phyloP scores from a whole-genome alignment of 2,329 filamentous ascomycete species.

The Byssothecium circinans region DNA sequence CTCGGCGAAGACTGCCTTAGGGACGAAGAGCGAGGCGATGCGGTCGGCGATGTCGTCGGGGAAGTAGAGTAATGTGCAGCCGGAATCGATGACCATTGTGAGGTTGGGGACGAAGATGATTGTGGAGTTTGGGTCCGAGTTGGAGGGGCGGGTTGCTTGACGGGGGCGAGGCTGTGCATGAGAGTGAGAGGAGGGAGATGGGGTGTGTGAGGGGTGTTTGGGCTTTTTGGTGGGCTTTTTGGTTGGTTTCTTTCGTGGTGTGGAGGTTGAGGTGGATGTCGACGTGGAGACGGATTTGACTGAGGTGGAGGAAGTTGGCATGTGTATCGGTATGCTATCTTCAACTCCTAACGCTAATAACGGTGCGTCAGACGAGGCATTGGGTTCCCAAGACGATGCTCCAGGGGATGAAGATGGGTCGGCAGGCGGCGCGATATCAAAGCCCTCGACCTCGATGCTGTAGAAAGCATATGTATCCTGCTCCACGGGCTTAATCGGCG shows the following conservation, averaged over 20 bases:
- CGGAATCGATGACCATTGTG: constrained; percentile 29
- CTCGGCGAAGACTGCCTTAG: constrained; percentile 15
- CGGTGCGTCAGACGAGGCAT: too few species aligned
- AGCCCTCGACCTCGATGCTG: constrained; percentile 26
- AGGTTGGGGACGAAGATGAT: background rate
- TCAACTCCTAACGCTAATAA: too few species aligned
- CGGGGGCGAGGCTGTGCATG: background rate
- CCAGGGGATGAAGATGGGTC: constrained; percentile 25
- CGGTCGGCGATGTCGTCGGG: constrained; percentile 19
- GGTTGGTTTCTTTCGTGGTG: background rate
- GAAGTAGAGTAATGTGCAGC: constrained; percentile 27
- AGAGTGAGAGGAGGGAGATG: background rate
- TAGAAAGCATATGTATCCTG: constrained; percentile 27
- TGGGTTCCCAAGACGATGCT: too few species aligned
- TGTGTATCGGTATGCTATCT: too few species aligned
- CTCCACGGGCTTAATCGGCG: constrained; percentile 17
- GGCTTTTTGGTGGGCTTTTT: background rate
- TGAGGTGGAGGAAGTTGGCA: too few species aligned
- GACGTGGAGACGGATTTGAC: too few species aligned
- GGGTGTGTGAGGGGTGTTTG: background rate
- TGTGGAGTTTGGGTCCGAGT: background rate
- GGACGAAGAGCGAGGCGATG: constrained; percentile 23
- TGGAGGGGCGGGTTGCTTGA: background rate
- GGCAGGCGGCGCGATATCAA: constrained; percentile 15
- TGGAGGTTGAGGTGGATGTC: too few species aligned